Base-by-base conservation (phyloP, 139 green algal genomes). In the Desmodesmus armatus region DNA sequence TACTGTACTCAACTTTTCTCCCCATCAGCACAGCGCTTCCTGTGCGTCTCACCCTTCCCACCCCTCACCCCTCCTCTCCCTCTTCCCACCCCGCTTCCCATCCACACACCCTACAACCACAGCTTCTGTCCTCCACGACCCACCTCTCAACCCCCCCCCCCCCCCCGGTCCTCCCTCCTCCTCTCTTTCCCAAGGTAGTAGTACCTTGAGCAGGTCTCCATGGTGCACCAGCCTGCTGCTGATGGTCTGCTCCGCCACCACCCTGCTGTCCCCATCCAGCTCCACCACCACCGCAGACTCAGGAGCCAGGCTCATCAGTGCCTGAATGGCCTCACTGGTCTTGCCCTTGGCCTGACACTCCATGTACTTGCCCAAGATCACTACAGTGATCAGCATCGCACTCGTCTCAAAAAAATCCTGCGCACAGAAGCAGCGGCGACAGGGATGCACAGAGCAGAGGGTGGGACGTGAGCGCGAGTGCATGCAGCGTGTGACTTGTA, bases 341-440 rank as follows among this genome's bases (percentile, higher is more conserved):
- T 82, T 47, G 43, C 87, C 83, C 85, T 93, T 94, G 25, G 91
- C 91, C 2, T 76, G 75, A 47, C 85, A 85, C 85, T 97, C 95
- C 51, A 98, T 82, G 82, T 95, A 97, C 88, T 98, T 98, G 37
- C 97, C 97, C 49, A 99, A 88, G 39, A 98, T 90, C 60, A 99
- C 96, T 86, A 99, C 97, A 3, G 95, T 97, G 87, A 99, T 98
- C 33, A 99, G 90, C 94, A 99, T 98, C 25, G 97, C 96, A 37
- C 77, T 89, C 1, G 98, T 99, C 87, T 99, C 98, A 72, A 99
- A 99, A 84, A 99, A 99, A 77, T 99, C 96, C 27, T 81, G 82
- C 47, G 62, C 7, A 21, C n/a, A 63, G 6, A 17, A 69, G 21
- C 25, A 69, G 21, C 17, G 13, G 17, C 13, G 17, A 23, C 13